A percentile compares a stretch with the other conserved stretches of the same genome.
These are phyloP conservation scores for Symbiodinium pilosum DNA, from an alignment of 73 alveolate species.

Conservation along the genomic window DNA sequence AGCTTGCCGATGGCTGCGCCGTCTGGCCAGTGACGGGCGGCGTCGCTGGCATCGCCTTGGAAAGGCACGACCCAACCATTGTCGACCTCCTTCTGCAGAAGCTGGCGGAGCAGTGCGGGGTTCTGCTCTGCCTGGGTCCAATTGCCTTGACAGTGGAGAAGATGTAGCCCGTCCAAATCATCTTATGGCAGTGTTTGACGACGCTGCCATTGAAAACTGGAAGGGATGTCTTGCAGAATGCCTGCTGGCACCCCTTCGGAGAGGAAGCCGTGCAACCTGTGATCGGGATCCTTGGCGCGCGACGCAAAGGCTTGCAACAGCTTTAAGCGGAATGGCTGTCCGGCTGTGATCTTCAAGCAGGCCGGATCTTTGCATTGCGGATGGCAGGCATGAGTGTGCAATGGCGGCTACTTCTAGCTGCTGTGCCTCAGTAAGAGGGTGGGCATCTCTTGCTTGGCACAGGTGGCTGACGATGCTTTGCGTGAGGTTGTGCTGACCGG, in stretches of 20 bases:
- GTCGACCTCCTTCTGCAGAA: not conserved
- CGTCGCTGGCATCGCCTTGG: not conserved
- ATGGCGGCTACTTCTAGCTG: not conserved
- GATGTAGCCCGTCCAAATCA: not conserved
- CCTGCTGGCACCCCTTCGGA: not conserved
- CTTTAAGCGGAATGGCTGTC: not conserved
- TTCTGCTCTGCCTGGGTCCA: slow-evolving; percentile 5
- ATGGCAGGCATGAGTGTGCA: not conserved
- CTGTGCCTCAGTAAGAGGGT: not conserved
- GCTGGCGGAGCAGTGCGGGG: not conserved
- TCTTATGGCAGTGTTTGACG: not conserved
- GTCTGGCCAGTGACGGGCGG: not conserved
- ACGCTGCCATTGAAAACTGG: not conserved
- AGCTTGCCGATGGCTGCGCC: not conserved
- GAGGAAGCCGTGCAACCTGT: not conserved
- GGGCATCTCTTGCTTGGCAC: not conserved
- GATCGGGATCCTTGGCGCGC: not conserved
- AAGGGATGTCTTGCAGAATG: not conserved
- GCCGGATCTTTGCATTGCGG: not conserved
- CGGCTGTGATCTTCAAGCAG: not conserved
- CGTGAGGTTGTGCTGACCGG: not conserved
- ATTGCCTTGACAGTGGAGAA: not conserved
- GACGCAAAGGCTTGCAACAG: not conserved
- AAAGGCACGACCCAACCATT: not conserved
- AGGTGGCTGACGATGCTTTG: not conserved